Base-by-base conservation (phyloP, 495 filamentous ascomycete species). In the Talaromyces stipitatus region DNA sequence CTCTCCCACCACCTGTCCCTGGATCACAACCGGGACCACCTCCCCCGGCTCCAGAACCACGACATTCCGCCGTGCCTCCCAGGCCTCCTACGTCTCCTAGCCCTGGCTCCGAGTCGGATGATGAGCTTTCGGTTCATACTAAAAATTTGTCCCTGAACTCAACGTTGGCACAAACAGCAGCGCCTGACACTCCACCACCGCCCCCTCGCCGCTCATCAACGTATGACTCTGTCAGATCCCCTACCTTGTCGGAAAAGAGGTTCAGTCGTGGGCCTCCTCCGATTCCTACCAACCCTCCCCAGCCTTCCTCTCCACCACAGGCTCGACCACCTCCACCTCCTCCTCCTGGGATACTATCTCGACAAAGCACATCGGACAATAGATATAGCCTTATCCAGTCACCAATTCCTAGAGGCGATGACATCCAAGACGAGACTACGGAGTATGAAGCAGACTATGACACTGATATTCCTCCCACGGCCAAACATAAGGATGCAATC, bases 381-480 rank as follows among this genome's bases (percentile, higher is more conserved):
- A 70, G 77, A 16, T 54, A 28, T 10, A 74, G 68, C 57, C 66
- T 64, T 52, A 61, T 61, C 14, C 62, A 74, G 23, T 56, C 67
- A 64, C 70, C 70, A 56, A 73, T 72, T 22, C 68, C 72, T 55
- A 69, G 69, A 23, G 72, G 78, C 36, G 80, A 84, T 27, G 87
- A 89, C 38, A 87, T 80, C 16, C 89, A 84, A 58, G 89, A 92
- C 43, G 91, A 94, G 65, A 76, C 90, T 32, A 95, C 89, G 2
- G 94, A 97, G 69, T 97, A 97, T 66, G 94, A 98, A 68, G 94
- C 92, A 18, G 94, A 97, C 66, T 97, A 98, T 67, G 94, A 97
- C 62, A 98, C 94, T 36, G 94, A 97, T 68, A 97, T 98, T 61
- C 92, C 88, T 1, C 88, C 95, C 45, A 86, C 90, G 27, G 91